phyloP scores from a whole-genome alignment of 345 rosid genomes.

The Schrenkiella parvula region DNA sequence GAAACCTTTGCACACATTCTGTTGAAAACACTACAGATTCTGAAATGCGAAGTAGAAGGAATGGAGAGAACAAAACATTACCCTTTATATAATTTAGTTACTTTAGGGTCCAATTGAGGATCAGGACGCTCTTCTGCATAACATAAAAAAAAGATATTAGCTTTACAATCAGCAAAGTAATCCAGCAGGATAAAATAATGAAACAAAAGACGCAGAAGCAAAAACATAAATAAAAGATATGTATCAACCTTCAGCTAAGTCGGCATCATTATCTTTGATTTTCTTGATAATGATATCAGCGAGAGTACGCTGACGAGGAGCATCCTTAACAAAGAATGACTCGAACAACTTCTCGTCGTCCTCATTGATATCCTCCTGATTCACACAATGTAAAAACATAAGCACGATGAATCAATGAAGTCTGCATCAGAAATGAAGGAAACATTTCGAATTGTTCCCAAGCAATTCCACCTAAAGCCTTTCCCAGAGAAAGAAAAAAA shows the following conservation, averaged over 20 bases:
- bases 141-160: background rate
- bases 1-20: background rate
- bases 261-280: slow-evolving; percentile 55
- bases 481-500: background rate
- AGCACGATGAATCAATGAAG: background rate
- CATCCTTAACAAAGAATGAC: slow-evolving; percentile 65
- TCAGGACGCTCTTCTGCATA: slow-evolving; percentile 59
- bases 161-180: background rate
- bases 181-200: background rate
- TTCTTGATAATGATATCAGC: slow-evolving; percentile 69
- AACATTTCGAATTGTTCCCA: background rate
- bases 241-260: slow-evolving; percentile 57
- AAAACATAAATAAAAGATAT: background rate
- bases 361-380: slow-evolving; percentile 70
- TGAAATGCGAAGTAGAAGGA: background rate
- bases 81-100: slow-evolving; percentile 74
- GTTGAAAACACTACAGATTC: background rate
- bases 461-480: background rate
- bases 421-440: background rate
- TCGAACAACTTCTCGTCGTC: slow-evolving; percentile 81
- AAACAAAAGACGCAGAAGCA: background rate
- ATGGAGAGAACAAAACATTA: slow-evolving; percentile 20
- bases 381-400: background rate
- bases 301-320: slow-evolving; percentile 66
- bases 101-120: slow-evolving; percentile 63